phyloP scores from a whole-genome alignment of 441 rosid genomes.

The Bruguiera hainesii region DNA sequence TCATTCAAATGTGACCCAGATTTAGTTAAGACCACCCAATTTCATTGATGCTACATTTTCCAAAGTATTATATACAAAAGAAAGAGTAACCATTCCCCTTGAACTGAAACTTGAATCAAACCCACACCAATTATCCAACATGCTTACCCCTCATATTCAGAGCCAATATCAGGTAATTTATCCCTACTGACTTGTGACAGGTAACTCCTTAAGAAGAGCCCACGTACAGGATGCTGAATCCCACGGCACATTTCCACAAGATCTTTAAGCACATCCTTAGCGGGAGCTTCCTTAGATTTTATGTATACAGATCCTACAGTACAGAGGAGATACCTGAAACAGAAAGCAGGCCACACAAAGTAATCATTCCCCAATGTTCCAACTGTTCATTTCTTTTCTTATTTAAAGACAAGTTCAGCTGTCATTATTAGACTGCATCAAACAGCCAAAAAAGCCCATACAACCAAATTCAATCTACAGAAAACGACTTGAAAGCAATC shows the following conservation, averaged over 20 bases:
- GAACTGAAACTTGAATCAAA: neutral
- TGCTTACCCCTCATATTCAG: conserved; percentile 79
- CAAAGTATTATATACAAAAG: neutral
- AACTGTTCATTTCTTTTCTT: no score
- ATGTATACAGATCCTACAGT: conserved; percentile 93
- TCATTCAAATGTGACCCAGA: neutral
- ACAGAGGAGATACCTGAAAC: conserved; percentile 79
- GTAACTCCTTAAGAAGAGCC: conserved; percentile 87
- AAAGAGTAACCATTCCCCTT: neutral
- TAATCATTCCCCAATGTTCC: no score
- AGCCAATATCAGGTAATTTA: conserved; percentile 79
- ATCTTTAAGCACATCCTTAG: conserved; percentile 83
- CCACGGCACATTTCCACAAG: conserved; percentile 94
- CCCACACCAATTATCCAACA: neutral
- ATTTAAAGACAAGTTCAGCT: no score
- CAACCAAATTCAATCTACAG: neutral
- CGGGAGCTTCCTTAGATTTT: conserved; percentile 82
- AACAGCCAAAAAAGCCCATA: no score
- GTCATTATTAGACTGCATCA: no score
- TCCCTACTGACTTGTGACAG: conserved; percentile 91
- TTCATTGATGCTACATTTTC: neutral
- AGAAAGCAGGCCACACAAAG: neutral
- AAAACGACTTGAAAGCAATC: neutral
- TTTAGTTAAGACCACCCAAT: neutral
- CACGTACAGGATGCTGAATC: conserved; percentile 89